phyloP scores from a whole-genome alignment of 306 rosid species.

The Sphenostylis stenocarpa region DNA sequence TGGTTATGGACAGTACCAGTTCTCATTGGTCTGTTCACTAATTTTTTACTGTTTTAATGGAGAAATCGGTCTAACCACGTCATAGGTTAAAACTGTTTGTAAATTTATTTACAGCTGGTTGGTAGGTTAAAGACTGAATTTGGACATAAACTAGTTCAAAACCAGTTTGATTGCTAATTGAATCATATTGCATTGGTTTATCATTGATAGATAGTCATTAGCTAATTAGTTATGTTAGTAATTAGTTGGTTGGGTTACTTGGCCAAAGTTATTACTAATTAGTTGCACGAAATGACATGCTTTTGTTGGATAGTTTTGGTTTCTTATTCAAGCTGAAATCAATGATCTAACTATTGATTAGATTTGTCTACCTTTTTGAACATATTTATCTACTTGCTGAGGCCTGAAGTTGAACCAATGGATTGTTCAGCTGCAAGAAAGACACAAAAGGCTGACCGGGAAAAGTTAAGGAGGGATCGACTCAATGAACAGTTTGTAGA shows the following conservation, averaged over 20 bases:
- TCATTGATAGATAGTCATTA: not conserved
- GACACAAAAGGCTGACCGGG: slow-evolving; percentile 88
- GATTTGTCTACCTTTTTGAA: slow-evolving; percentile 1
- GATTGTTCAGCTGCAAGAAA: slow-evolving; percentile 68
- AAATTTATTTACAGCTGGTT: not conserved
- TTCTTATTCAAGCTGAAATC: slow-evolving; percentile 18
- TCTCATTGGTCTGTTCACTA: not conserved
- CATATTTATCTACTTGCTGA: slow-evolving; percentile 43
- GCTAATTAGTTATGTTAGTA: not conserved
- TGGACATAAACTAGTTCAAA: not conserved
- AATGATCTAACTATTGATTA: slow-evolving; percentile 17
- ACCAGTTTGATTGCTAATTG: not conserved
- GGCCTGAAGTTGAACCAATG: slow-evolving; percentile 56
- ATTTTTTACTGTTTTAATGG: not conserved
- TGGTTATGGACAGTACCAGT: not conserved
- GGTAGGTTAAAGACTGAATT: not conserved
- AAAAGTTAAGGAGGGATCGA: slow-evolving; percentile 82
- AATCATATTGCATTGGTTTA: not conserved
- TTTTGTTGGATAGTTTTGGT: not conserved
- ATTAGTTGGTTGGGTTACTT: not conserved
- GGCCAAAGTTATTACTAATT: too few species aligned
- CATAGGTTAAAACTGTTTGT: not conserved
- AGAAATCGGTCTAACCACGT: not conserved
- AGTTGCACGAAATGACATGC: slow-evolving; percentile 14
- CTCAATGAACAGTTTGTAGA: slow-evolving; percentile 83